A percentile compares a stretch with the other conserved stretches of the same genome.
These are phyloP conservation scores for Aureobasidium subglaciale DNA, from an alignment of 2,329 filamentous ascomycete species.

Conservation along the genomic window DNA sequence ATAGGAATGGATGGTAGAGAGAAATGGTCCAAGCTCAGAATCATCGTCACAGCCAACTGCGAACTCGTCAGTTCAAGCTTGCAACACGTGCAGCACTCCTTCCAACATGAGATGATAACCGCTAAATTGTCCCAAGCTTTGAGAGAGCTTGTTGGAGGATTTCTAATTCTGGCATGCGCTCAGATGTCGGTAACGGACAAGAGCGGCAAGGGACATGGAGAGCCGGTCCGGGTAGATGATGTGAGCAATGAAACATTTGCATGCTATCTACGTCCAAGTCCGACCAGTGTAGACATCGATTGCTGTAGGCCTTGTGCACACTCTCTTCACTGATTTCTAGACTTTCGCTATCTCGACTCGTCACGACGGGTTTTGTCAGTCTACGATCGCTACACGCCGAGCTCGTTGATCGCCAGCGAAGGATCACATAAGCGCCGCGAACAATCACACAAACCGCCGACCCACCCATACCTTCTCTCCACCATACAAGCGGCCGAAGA, in stretches of 20 bases:
- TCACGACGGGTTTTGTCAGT: neutral
- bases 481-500: neutral
- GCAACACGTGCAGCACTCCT: neutral
- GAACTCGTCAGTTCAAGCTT: neutral
- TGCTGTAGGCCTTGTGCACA: neutral
- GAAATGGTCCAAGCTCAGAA: neutral
- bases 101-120: neutral
- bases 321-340: neutral
- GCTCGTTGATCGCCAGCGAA: no score
- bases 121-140: neutral
- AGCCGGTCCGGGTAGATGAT: constrained; percentile 11
- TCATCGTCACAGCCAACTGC: neutral
- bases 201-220: constrained; percentile 10
- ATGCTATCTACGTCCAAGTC: neutral
- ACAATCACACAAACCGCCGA: neutral
- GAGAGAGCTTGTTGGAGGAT: neutral
- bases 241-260: constrained; percentile 1
- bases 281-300: neutral
- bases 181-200: neutral
- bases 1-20: neutral
- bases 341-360: no score
- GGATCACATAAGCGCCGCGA: no score
- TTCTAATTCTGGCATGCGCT: neutral
- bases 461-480: neutral
- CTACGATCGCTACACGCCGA: no score